A percentile compares a stretch with the other conserved stretches of the same genome.
phyloP scores from a whole-genome alignment of 2,329 filamentous ascomycete species.

The Acarospora socialis region DNA sequence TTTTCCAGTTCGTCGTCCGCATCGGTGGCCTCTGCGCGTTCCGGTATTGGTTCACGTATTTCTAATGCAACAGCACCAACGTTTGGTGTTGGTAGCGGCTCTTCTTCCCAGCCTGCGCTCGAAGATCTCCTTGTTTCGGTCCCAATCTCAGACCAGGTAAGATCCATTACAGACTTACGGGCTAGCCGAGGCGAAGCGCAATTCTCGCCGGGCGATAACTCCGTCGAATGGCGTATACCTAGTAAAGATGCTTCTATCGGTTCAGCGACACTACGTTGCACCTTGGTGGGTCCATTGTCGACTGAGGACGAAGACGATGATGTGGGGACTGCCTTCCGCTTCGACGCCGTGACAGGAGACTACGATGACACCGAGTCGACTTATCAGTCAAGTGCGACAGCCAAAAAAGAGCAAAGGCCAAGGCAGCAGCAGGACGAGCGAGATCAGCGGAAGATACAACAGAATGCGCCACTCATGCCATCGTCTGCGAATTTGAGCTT shows the following conservation, averaged over 20 bases:
- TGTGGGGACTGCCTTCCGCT: slow-evolving; percentile 20
- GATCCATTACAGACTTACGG: slow-evolving; percentile 70
- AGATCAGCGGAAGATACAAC: slow-evolving; percentile 45
- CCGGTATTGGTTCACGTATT: slow-evolving; percentile 21
- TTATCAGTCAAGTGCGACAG: slow-evolving; percentile 25
- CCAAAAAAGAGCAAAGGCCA: slow-evolving; percentile 6
- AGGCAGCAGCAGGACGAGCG: slow-evolving; percentile 27
- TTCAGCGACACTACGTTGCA: slow-evolving; percentile 63
- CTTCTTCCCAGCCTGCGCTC: slow-evolving; percentile 45
- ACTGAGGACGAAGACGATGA: slow-evolving; percentile 34
- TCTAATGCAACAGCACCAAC: slow-evolving; percentile 35
- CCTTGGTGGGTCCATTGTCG: slow-evolving; percentile 52
- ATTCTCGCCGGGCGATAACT: slow-evolving; percentile 57
- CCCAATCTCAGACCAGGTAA: slow-evolving; percentile 63
- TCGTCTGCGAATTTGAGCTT: slow-evolving; percentile 58
- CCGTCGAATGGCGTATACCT: slow-evolving; percentile 71
- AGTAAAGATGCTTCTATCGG: slow-evolving; percentile 59
- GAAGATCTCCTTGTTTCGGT: slow-evolving; percentile 68
- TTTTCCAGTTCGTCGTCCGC: slow-evolving; percentile 35
- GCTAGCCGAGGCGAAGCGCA: slow-evolving; percentile 70
- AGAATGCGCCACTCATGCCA: slow-evolving; percentile 67
- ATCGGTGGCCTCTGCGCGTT: slow-evolving; percentile 26
- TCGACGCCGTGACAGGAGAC: slow-evolving; percentile 15
- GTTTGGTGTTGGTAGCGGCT: slow-evolving; percentile 37
- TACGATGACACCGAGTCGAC: slow-evolving; percentile 34